Conservation (phyloP, 2,329 filamentous ascomycete genomes). For the Alternaria postmessia region DNA sequence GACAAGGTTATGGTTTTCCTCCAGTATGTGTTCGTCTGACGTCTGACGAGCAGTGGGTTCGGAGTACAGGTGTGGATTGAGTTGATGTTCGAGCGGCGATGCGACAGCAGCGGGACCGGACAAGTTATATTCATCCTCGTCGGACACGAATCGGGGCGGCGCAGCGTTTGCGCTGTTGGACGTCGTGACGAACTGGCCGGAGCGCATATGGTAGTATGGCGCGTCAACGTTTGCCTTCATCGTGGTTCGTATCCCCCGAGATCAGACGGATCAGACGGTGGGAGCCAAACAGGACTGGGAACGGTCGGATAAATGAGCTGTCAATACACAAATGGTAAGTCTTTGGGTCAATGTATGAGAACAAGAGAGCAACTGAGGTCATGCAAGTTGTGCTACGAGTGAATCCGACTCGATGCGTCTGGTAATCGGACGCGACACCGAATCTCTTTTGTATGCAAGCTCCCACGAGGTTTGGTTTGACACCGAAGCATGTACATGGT, state of each 20-base stretch:
- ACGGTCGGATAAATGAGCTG: slow-evolving; percentile 17
- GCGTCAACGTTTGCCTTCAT: slow-evolving; percentile 45
- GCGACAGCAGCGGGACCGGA: slow-evolving; percentile 19
- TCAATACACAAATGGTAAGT: slow-evolving; percentile 33
- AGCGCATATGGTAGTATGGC: slow-evolving; percentile 47
- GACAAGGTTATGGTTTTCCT: slow-evolving; percentile 44
- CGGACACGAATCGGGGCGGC: slow-evolving; percentile 23
- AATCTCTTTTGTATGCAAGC: slow-evolving; percentile 30
- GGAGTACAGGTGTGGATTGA: slow-evolving; percentile 24
- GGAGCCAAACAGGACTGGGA: slow-evolving; percentile 11
- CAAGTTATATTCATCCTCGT: slow-evolving; percentile 35
- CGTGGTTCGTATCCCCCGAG: slow-evolving; percentile 20
- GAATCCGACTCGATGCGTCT: slow-evolving; percentile 21
- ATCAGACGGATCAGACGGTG: slow-evolving; percentile 19
- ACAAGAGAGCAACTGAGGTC: neutral
- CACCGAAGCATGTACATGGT: slow-evolving; percentile 15
- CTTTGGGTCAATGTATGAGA: slow-evolving; percentile 18
- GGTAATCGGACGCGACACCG: slow-evolving; percentile 15
- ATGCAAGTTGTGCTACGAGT: slow-evolving; percentile 6
- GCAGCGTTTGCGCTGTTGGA: slow-evolving; percentile 35
- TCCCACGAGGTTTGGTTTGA: slow-evolving; percentile 28
- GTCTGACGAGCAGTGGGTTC: slow-evolving; percentile 25
- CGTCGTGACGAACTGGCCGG: slow-evolving; percentile 35
- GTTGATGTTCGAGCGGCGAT: slow-evolving; percentile 23
- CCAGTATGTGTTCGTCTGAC: slow-evolving; percentile 27